Base-by-base conservation (phyloP, 106 monocot genomes). In the Iris macrosiphon region DNA sequence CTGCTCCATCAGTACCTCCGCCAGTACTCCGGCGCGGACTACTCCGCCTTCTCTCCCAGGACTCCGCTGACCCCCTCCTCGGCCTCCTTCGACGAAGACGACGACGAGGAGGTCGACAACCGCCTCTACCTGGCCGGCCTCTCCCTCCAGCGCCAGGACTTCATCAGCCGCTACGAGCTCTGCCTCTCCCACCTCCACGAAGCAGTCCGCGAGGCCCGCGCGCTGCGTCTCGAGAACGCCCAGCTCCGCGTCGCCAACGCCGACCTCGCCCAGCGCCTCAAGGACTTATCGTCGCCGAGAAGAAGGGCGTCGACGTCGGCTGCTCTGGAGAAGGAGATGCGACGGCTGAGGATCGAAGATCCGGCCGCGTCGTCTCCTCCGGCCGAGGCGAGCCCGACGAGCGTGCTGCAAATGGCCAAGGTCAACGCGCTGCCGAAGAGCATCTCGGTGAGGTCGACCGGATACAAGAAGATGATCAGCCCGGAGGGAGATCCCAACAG, bases 361-460 rank as follows among this genome's bases (percentile, higher is more conserved):
- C n/a, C n/a, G n/a, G n/a, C n/a, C n/a, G n/a, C n/a, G n/a, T n/a
- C n/a, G n/a, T 3, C 27, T 7, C 57, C 30, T 11, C 17, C 42
- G 5, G 60, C 34, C n/a, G 61, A 55, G 21, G 45, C 40, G 27
- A 83, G 77, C 60, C 83, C 77, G 34, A 82, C 74, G 24, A 79
- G 75, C 45, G 79, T 80, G 12, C 74, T 76, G 9, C 63, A 53
- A 38, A 22, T 22, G 25, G 16, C 9, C 37, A 35, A 35, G 49
- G 31, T 40, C 54, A 61, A 25, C 64, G 52, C 70, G 3, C 55
- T 86, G 26, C 96, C 96, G 32, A 96, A 96, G 68, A 83, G 82
- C 72, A 96, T 90, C 55, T 86, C 90, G 4, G 63, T 96, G 25
- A 63, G 89, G 11, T 90, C 96, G 3, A 86, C 62, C 50, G 90